These are phyloP conservation scores for Cladosporium phlei DNA, from an alignment of 2,329 filamentous ascomycete species.

Conservation along the genomic window DNA sequence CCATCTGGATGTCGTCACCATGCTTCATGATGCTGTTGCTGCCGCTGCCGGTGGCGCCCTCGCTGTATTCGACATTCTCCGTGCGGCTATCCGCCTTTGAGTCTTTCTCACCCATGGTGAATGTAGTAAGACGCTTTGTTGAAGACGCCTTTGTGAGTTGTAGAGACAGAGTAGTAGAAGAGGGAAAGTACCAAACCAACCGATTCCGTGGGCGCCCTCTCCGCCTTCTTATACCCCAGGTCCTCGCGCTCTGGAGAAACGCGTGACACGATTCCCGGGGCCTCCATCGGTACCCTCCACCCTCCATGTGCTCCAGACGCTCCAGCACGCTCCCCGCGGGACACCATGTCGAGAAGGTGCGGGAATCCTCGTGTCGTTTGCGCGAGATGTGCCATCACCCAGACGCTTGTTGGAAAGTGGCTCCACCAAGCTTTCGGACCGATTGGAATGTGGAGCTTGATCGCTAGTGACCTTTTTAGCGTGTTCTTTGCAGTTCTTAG, in stretches of 20 bases:
- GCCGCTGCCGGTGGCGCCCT: slow-evolving; percentile 13
- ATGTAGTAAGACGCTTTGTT: neutral
- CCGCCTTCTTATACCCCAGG: slow-evolving; percentile 9
- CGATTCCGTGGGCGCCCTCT: neutral
- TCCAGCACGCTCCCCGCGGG: slow-evolving; percentile 12
- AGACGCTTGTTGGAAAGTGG: slow-evolving; percentile 7
- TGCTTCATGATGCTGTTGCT: slow-evolving; percentile 18
- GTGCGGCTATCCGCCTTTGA: slow-evolving; percentile 17
- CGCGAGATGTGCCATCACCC: slow-evolving; percentile 5
- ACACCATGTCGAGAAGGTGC: slow-evolving; percentile 9
- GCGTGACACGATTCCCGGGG: slow-evolving; percentile 11
- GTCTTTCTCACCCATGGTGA: slow-evolving; percentile 20
- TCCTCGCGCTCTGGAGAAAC: neutral
- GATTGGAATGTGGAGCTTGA: slow-evolving; percentile 14
- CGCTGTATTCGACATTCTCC: slow-evolving; percentile 18
- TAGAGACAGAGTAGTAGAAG: neutral
- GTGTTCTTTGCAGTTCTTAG: slow-evolving; percentile 12
- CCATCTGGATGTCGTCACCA: slow-evolving; percentile 21
- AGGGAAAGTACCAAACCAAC: neutral
- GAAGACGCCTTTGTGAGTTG: neutral
- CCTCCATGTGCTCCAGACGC: slow-evolving; percentile 13
- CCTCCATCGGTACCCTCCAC: slow-evolving; percentile 10
- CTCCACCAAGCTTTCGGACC: slow-evolving; percentile 13
- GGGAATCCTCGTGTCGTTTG: slow-evolving; percentile 11
- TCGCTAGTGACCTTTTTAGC: slow-evolving; percentile 3